Conservation (phyloP, 2,329 filamentous ascomycete species). For the Tolypocladium sp. region DNA sequence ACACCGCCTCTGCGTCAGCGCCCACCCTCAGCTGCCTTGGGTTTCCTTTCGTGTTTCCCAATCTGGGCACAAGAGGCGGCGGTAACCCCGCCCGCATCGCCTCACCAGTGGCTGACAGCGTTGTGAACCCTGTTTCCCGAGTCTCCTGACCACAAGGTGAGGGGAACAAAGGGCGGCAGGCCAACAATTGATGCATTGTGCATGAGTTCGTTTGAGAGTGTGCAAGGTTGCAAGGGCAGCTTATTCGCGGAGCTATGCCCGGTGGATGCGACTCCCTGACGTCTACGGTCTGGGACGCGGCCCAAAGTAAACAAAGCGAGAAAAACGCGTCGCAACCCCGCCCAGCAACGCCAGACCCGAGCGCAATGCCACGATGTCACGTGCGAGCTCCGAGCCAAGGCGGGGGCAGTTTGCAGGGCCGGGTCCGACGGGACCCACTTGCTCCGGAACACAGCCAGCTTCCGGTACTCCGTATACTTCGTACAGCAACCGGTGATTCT, state of each 20-base stretch:
- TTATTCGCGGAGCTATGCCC: not conserved
- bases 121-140: not conserved
- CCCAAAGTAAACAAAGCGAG: slow-evolving; percentile 12
- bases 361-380: slow-evolving; percentile 8
- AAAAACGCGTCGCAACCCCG: slow-evolving; percentile 9
- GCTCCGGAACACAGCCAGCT: not conserved
- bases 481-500: not conserved
- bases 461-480: not conserved
- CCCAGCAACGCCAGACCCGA: slow-evolving; percentile 5
- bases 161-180: slow-evolving; percentile 15
- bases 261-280: not conserved
- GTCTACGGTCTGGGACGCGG: not conserved
- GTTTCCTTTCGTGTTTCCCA: not conserved
- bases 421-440: not conserved
- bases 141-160: slow-evolving; percentile 14
- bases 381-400: not conserved
- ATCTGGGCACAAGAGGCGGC: slow-evolving; percentile 2
- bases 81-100: not conserved
- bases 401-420: not conserved
- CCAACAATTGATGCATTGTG: slow-evolving; percentile 11
- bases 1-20: not conserved
- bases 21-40: slow-evolving; percentile 1
- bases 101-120: not conserved
- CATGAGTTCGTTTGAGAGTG: slow-evolving; percentile 17
- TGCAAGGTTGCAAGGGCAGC: slow-evolving; percentile 7